Conservation (phyloP, 768 basidiomycete genomes). For the Mycena epipterygia region DNA sequence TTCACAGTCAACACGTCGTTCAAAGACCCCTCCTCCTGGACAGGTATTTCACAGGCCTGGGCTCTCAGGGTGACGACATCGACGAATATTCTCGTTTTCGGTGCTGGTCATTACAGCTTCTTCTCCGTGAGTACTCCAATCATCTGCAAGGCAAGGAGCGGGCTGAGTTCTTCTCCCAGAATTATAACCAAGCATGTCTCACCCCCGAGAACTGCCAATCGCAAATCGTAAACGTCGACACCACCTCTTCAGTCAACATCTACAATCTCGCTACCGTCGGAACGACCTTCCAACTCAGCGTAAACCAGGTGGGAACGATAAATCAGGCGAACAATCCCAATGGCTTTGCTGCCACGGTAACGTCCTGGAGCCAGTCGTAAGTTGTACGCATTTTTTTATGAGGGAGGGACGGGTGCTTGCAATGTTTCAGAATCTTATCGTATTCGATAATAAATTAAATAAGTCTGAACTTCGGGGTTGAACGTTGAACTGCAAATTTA, state of each 20-base stretch:
- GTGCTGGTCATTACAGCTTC: conserved; percentile 81
- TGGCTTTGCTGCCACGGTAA: conserved; percentile 43
- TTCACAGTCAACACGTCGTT: conserved; percentile 61
- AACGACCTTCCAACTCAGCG: conserved; percentile 63
- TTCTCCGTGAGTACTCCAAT: conserved; percentile 53
- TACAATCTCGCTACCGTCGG: conserved; percentile 75
- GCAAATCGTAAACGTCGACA: conserved; percentile 69
- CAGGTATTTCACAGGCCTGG: conserved; percentile 64
- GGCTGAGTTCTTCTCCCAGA: conserved; percentile 32
- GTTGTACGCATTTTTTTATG: too few species aligned
- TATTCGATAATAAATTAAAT: too few species aligned
- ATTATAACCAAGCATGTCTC: conserved; percentile 67
- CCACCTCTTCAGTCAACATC: conserved; percentile 60
- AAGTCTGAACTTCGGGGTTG: too few species aligned
- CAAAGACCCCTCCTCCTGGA: conserved; percentile 67
- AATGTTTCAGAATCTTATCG: too few species aligned
- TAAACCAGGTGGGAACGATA: conserved; percentile 61
- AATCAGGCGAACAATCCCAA: conserved; percentile 65
- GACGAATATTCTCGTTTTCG: conserved; percentile 72
- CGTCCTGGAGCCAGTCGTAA: conserved; percentile 30
- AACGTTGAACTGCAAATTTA: too few species aligned
- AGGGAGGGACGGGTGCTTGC: too few species aligned
- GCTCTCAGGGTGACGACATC: conserved; percentile 67
- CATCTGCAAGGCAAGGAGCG: background rate
- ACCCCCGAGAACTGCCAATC: conserved; percentile 63